phyloP scores from a whole-genome alignment of 2,329 filamentous ascomycete species.

The Cytospora piceae region DNA sequence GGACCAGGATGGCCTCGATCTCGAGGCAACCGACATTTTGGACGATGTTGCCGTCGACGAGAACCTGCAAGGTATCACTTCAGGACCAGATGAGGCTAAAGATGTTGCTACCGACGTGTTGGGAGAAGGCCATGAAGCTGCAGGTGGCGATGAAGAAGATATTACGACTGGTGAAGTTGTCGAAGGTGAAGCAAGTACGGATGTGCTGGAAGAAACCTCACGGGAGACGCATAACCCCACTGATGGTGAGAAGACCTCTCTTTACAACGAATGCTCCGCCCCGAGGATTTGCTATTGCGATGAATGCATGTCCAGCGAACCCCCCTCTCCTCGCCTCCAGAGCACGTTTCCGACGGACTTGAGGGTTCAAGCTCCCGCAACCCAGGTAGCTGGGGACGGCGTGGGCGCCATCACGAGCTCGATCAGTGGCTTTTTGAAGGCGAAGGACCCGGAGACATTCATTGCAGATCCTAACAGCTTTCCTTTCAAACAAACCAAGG shows the following conservation, averaged over 20 bases:
- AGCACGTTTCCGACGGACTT: background rate
- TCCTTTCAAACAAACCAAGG: conserved; percentile 1
- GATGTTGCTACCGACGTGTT: background rate
- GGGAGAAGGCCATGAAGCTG: background rate
- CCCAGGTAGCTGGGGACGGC: background rate
- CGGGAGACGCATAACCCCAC: conserved; percentile 16
- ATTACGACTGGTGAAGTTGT: background rate
- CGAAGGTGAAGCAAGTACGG: conserved; percentile 7
- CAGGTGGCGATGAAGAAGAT: background rate
- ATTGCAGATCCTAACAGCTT: conserved; percentile 1
- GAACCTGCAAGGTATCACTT: background rate
- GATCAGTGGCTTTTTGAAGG: background rate
- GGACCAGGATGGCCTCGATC: conserved; percentile 2
- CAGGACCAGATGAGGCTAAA: conserved; percentile 4
- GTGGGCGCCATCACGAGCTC: background rate
- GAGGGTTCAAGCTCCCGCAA: background rate
- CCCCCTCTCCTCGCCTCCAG: background rate
- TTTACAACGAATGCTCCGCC: conserved; percentile 12
- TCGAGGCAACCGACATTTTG: background rate
- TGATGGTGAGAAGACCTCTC: conserved; percentile 27
- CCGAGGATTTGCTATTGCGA: conserved; percentile 21
- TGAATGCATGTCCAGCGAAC: conserved; percentile 13
- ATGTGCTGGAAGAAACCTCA: conserved; percentile 1
- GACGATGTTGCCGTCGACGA: background rate
- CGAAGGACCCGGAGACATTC: background rate